Evolutionary conservation across 306 rosid species (phyloP), one percentile per base, ranked within the genome.

Genomic region (Dicorynia guianensis): DNA sequence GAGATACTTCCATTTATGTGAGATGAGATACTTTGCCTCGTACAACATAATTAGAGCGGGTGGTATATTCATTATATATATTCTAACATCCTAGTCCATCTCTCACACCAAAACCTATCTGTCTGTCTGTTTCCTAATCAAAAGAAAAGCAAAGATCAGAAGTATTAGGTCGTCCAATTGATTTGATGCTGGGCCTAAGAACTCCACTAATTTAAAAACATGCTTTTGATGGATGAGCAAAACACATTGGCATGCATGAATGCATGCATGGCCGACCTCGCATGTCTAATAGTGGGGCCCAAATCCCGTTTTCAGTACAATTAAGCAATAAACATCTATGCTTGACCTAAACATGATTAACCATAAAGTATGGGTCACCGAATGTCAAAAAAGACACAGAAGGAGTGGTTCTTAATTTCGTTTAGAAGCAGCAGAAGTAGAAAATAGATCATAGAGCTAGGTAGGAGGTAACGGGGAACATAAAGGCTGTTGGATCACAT

Each of bases 401-500:
- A 76, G 86, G 30, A 25, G 71, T 78, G 79, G 85, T 76, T 69
- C 66, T 74, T 61, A 17, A 30, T 67, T 58, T 54, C 82, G 76
- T 67, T 84, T 75, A 79, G 75, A 43, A 67, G 17, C 15, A 64
- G 78, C 20, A 59, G 79, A 42, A 17, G 70, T 25, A 1, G 30
- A 25, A 25, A 2, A 25, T 25, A 25, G 30, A 43, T 69, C 30
- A 25, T 25, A 25, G 30, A 25, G 30, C 30, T 25, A 43, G 79
- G 70, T 61, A 17, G 40, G 53, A 77, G 63, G 20, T 71, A 65
- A 82, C 76, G 86, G 88, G 97, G 89, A 88, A 95, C 97, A 92
- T 62, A 89, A 92, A 95, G 92, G 93, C 89, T 88, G 95, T 92
- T 87, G 88, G 96, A 85, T 92, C 97, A 94, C 98, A 94, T 94